A percentile compares a stretch with the other conserved stretches of the same genome.
phyloP scores from a whole-genome alignment of 2,329 filamentous ascomycete species.

The Penicillium glabrum region DNA sequence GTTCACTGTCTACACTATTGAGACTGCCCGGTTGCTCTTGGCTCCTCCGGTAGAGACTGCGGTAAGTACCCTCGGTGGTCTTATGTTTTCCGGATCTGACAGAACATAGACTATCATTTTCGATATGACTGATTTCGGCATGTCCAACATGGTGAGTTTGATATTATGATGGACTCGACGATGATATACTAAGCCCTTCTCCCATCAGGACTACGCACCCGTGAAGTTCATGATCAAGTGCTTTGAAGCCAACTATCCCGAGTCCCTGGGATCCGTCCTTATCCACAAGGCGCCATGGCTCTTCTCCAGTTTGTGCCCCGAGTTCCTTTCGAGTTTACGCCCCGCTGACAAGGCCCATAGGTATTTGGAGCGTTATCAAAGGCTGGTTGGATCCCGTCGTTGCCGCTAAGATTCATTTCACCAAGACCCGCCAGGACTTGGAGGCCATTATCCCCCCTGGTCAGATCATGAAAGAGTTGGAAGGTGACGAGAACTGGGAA shows the following conservation, averaged over 20 bases:
- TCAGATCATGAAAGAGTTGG: slow-evolving; percentile 78
- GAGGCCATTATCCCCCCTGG: slow-evolving; percentile 69
- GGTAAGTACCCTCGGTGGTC: slow-evolving; percentile 56
- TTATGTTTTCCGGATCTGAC: not conserved
- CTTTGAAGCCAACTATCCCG: slow-evolving; percentile 98
- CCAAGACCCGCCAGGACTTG: slow-evolving; percentile 76
- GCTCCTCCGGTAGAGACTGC: slow-evolving; percentile 83
- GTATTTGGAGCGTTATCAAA: slow-evolving; percentile 93
- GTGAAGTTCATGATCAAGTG: slow-evolving; percentile 99
- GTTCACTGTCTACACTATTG: slow-evolving; percentile 91
- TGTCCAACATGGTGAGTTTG: slow-evolving; percentile 81
- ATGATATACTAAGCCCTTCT: not conserved
- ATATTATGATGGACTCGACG: not conserved
- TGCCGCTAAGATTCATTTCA: slow-evolving; percentile 90
- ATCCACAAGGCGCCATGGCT: slow-evolving; percentile 97
- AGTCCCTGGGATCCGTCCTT: slow-evolving; percentile 82
- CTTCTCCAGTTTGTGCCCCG: slow-evolving; percentile 69
- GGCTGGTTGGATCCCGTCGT: slow-evolving; percentile 98
- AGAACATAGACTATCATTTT: slow-evolving; percentile 78
- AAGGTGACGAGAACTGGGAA: slow-evolving; percentile 79
- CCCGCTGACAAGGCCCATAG: slow-evolving; percentile 41
- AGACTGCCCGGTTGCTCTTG: slow-evolving; percentile 85
- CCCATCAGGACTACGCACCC: slow-evolving; percentile 77
- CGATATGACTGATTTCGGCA: slow-evolving; percentile 89
- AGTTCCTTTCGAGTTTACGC: not conserved